Evolutionary conservation across 257 asterid species (phyloP).

Genomic region (Solanum gandarillasii): DNA sequence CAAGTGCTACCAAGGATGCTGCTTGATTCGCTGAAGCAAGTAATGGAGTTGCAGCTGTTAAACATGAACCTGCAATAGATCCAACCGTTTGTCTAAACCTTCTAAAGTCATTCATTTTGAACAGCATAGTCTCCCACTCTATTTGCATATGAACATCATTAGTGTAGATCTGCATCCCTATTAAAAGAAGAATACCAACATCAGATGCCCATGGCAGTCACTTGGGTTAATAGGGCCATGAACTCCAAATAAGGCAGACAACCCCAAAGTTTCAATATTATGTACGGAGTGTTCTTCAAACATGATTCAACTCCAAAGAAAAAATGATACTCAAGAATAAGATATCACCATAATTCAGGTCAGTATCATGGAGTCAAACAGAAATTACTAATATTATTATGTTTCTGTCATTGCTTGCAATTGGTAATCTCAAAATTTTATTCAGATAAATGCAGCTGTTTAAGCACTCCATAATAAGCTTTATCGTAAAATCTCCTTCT

Average conservation of each 20-base stretch:
- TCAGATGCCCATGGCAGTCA: neutral
- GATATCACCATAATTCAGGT: neutral
- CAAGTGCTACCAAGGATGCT: conserved; percentile 65
- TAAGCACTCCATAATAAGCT: neutral
- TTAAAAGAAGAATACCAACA: neutral
- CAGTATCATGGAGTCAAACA: neutral
- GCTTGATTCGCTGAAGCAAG: conserved; percentile 68
- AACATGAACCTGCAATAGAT: conserved; percentile 75
- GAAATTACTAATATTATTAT: neutral
- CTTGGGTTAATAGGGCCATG: neutral
- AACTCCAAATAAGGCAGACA: neutral
- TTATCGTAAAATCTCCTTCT: neutral
- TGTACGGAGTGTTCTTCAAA: neutral
- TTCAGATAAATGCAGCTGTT: neutral
- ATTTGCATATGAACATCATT: conserved; percentile 23
- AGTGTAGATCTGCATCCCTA: conserved; percentile 11
- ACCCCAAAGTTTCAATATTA: neutral
- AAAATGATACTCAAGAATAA: neutral
- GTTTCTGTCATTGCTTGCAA: neutral
- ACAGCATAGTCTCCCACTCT: conserved; percentile 62
- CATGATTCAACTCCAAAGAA: neutral
- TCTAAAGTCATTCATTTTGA: conserved; percentile 62
- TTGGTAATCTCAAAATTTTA: neutral
- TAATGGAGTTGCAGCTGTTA: conserved; percentile 66
- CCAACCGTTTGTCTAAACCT: conserved; percentile 76